A percentile compares a stretch with the other conserved stretches of the same genome.
These are phyloP conservation scores for Vachellia pachyceras DNA, from an alignment of 306 rosid species.

Conservation along the genomic window DNA sequence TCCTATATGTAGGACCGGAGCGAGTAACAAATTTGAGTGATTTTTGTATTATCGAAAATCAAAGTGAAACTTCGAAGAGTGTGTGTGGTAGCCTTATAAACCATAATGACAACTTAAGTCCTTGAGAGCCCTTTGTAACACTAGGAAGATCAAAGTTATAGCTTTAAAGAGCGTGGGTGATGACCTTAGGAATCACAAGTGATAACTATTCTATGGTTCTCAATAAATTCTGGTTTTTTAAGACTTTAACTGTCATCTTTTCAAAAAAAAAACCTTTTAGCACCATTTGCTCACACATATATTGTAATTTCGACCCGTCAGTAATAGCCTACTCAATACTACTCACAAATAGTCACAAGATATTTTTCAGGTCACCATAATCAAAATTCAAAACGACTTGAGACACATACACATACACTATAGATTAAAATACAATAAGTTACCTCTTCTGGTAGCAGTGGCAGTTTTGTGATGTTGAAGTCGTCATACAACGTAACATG, in stretches of 20 bases:
- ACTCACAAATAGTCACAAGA: neutral
- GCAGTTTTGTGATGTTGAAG: constrained; percentile 72
- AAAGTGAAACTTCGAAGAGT: neutral
- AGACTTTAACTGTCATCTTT: neutral
- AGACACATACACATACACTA: neutral
- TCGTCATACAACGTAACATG: constrained; percentile 78
- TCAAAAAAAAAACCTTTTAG: too few relatives aligned
- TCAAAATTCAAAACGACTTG: too few relatives aligned
- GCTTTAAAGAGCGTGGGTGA: neutral
- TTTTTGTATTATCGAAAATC: neutral
- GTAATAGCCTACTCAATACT: neutral
- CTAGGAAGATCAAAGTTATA: neutral
- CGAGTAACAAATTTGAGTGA: too few relatives aligned
- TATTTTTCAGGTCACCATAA: neutral
- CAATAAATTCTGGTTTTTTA: neutral
- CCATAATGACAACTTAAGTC: neutral
- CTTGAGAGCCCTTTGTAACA: neutral
- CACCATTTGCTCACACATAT: too few relatives aligned
- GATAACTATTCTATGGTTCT: neutral
- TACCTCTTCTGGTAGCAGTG: constrained; percentile 78
- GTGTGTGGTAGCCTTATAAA: neutral
- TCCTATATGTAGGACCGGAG: too few relatives aligned
- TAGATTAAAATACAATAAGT: constrained; percentile 5
- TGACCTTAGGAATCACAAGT: neutral
- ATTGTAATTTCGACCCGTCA: neutral